A percentile compares a stretch with the other conserved stretches of the same genome.
Evolutionary conservation across 495 filamentous ascomycete genomes (phyloP).

Genomic region (Neurospora sp.): DNA sequence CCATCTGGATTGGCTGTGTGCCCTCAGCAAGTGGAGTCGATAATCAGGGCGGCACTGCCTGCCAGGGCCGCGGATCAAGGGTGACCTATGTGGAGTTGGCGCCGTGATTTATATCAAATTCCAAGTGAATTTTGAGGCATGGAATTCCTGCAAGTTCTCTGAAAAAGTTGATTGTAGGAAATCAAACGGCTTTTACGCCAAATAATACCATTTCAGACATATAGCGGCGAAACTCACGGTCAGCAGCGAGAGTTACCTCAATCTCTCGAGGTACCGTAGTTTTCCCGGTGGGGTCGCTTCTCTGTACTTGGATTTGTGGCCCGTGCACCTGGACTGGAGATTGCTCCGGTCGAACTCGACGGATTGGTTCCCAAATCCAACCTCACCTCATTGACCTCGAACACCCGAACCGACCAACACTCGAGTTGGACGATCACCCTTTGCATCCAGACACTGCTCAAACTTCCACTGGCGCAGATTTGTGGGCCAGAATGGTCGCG

Average conservation of each 20-base stretch:
- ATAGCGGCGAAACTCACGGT: not conserved
- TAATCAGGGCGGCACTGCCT: not conserved
- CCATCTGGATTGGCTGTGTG: not conserved
- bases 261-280: not conserved
- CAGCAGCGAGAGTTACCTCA: not conserved
- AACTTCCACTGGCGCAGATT: not conserved
- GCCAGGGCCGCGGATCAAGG: not conserved
- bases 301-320: not conserved
- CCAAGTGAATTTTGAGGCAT: not conserved
- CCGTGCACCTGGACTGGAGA: not conserved
- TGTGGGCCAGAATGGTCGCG: not conserved
- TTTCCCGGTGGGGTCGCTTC: not conserved
- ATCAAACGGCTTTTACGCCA: not conserved
- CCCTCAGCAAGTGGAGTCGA: not conserved
- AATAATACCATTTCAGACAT: not conserved
- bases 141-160: not conserved
- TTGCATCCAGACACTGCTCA: not conserved
- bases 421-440: not conserved
- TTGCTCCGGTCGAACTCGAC: not conserved
- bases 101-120: not conserved
- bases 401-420: not conserved
- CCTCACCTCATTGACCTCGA: not conserved
- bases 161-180: not conserved
- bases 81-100: not conserved
- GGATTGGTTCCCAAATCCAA: not conserved